phyloP scores from a whole-genome alignment of 345 rosid species.

The Brassica carinata region DNA sequence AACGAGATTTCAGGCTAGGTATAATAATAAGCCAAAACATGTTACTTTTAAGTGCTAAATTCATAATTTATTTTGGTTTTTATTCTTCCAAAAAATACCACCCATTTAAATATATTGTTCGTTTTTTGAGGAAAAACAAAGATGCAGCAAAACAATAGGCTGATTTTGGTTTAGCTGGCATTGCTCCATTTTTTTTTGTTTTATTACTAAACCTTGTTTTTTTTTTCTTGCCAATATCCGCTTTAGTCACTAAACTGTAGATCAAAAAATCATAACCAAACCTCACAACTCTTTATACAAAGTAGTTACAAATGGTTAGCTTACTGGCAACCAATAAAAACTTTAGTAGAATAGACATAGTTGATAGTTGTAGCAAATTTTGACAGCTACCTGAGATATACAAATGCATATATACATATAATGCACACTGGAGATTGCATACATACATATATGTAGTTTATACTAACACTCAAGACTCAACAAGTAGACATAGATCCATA shows the following conservation, averaged over 20 bases:
- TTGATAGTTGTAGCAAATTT: constrained; percentile 16
- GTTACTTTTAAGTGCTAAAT: no score
- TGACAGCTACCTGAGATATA: constrained; percentile 23
- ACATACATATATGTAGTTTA: constrained; percentile 21
- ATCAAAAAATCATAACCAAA: constrained; percentile 20
- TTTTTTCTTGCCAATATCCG: background rate
- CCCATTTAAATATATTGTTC: background rate
- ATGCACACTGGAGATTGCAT: background rate
- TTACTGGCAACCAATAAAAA: constrained; percentile 54
- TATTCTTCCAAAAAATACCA: no score
- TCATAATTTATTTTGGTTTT: no score
- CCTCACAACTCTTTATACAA: constrained; percentile 1
- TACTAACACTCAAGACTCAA: constrained; percentile 34
- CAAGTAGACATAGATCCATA: constrained; percentile 29
- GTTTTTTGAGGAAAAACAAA: background rate
- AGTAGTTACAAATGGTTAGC: constrained; percentile 37
- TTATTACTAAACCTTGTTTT: background rate
- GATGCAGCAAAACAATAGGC: background rate
- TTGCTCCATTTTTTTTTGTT: background rate
- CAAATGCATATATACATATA: constrained; percentile 7
- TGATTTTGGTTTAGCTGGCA: background rate
- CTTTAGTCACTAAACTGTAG: background rate
- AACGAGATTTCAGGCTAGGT: no score
- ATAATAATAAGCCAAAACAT: no score
- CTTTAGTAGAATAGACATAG: constrained; percentile 8